Evolutionary conservation across 345 rosid genomes (phyloP), one percentile per base, ranked within the genome.

Genomic region (Eucalyptus rudis): DNA sequence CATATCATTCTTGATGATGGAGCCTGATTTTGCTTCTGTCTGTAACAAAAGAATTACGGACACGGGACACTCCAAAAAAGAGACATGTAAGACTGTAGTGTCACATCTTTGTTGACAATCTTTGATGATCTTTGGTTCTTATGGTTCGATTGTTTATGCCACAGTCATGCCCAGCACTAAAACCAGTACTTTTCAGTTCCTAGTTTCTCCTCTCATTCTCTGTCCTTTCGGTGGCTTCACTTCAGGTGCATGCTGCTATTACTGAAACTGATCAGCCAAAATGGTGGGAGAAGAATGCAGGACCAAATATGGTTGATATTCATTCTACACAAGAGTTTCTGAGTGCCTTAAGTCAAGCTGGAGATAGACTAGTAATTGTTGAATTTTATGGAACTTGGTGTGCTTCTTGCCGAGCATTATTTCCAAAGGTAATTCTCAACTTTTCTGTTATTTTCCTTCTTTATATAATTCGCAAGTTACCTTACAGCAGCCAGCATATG

Each of bases 311-410:
- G 99, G 89, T 94, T 3, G 99, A 97, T 89, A 94, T 97, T 91
- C 99, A 96, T 91, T 97, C 99, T 19, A 95, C 98, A 20, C 94
- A 95, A 91, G 99, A 96, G 87, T 97, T 96, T 92, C 92, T 96
- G 90, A 89, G 93, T 56, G 97, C 97, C 86, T 93, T 97, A 89
- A 95, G 96, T 85, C 93, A 92, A 91, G 96, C 99, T 6, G 96
- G 95, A 13, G 97, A 95, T 89, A 97, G 94, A 93, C 91, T 97
- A 94, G 99, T 97, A 80, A 96, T 97, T 91, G 98, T 97, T 44
- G 99, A 97, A 89, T 97, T 95, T 92, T 97, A 97, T 92, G 99
- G 99, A 90, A 97, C 99, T 59, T 97, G 99, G 99, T 97, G 99
- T 91, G 99, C 97, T 86, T 97, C 98, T 89, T 97, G 99, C 90